A percentile compares a stretch with the other conserved stretches of the same genome.
Evolutionary conservation across 352 stramenopile genomes (phyloP).

Genomic region (Phytophthora multivora): DNA sequence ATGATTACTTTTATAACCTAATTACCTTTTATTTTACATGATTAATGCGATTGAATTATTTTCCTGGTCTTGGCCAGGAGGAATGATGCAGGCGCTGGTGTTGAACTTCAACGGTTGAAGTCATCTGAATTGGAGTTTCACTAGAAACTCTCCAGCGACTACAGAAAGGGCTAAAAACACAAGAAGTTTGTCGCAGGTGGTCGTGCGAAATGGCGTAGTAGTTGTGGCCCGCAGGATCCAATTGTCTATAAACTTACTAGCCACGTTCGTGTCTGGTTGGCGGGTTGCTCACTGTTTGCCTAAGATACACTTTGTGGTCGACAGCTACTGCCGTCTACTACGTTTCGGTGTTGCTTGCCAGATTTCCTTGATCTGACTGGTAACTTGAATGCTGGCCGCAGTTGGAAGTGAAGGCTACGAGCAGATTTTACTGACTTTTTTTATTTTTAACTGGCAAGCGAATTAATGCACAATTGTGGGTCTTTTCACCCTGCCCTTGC

Average conservation of each 20-base stretch:
- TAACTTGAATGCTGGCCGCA: neutral
- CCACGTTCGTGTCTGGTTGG: neutral
- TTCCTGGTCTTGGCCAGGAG: slow-evolving; percentile 1
- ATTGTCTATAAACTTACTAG: neutral
- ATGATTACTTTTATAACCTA: too few species aligned
- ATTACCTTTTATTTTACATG: too few species aligned
- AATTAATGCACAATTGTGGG: too few species aligned
- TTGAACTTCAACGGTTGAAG: too few species aligned
- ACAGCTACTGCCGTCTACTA: neutral
- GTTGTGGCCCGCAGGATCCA: neutral
- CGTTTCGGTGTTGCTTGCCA: slow-evolving; percentile 8
- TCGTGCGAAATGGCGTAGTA: neutral
- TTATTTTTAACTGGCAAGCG: too few species aligned
- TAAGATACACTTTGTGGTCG: neutral
- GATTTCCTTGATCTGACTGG: neutral
- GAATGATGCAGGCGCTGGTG: neutral
- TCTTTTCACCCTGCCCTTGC: too few species aligned
- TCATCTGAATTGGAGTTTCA: neutral
- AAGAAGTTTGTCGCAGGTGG: neutral
- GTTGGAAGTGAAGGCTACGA: slow-evolving; percentile 7
- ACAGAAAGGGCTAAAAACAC: neutral
- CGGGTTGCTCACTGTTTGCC: neutral
- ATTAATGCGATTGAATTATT: neutral
- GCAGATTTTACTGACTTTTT: neutral
- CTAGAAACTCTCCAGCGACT: neutral